Evolutionary conservation across 306 rosid genomes (phyloP).

Genomic region (Lathyrus aphaca): DNA sequence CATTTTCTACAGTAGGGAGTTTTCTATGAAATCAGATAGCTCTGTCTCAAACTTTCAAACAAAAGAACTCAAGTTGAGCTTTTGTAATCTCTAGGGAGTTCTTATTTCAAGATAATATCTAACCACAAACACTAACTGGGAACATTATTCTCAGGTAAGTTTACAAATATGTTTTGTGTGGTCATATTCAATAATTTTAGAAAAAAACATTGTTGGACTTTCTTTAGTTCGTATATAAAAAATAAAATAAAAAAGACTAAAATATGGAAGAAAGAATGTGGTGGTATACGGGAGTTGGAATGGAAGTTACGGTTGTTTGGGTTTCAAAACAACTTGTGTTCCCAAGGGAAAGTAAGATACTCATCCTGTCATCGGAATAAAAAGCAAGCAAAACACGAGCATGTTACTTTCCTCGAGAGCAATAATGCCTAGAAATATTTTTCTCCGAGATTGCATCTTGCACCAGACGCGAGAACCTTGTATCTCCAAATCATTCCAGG

Average conservation of each 20-base stretch:
- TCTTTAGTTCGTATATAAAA: background rate
- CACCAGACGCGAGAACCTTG: background rate
- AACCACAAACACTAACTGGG: background rate
- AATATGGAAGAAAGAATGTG: background rate
- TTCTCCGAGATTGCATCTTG: background rate
- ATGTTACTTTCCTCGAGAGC: background rate
- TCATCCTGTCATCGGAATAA: background rate
- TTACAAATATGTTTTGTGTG: background rate
- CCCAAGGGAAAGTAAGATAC: constrained; percentile 9
- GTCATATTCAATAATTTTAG: background rate
- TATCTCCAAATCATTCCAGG: background rate
- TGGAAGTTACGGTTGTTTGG: constrained; percentile 1
- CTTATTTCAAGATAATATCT: constrained; percentile 2
- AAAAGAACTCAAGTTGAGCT: constrained; percentile 14
- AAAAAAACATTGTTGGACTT: background rate
- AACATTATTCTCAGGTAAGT: background rate
- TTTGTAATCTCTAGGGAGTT: constrained; percentile 5
- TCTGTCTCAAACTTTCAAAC: constrained; percentile 13
- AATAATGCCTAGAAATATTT: background rate
- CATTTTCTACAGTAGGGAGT: constrained; percentile 2
- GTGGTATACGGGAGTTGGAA: background rate
- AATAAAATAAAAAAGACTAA: background rate
- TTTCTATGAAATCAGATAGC: constrained; percentile 22
- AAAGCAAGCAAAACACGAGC: background rate
- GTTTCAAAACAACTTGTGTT: background rate